Percentiles rank a stretch among this genome's conserved stretches.
These are phyloP conservation scores for Botryotinia globosa DNA, from an alignment of 2,329 filamentous ascomycete genomes.

Conservation along the genomic window DNA sequence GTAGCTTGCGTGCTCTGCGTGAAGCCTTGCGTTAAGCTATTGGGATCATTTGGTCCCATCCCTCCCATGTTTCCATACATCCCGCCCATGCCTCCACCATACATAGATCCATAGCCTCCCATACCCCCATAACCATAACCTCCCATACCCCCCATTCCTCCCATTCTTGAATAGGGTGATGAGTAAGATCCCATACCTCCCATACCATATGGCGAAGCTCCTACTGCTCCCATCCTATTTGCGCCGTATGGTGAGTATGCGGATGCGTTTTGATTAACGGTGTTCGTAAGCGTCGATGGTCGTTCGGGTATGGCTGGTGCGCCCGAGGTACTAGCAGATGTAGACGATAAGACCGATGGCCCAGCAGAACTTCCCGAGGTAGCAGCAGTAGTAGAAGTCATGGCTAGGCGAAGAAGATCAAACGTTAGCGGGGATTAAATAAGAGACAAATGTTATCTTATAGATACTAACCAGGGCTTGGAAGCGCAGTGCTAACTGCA, in stretches of 20 bases:
- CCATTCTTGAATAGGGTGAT: constrained; percentile 34
- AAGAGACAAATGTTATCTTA: constrained; percentile 14
- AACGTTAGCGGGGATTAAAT: constrained; percentile 21
- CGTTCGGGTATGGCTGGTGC: constrained; percentile 74
- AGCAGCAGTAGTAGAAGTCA: constrained; percentile 34
- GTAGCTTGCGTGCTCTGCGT: constrained; percentile 93
- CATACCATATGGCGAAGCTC: constrained; percentile 36
- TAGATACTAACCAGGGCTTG: constrained; percentile 35
- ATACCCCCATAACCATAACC: constrained; percentile 41
- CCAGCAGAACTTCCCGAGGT: constrained; percentile 41
- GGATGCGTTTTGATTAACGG: constrained; percentile 85
- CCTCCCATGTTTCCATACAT: constrained; percentile 47
- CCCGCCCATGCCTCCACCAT: constrained; percentile 37
- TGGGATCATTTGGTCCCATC: constrained; percentile 77
- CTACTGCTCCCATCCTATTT: constrained; percentile 56
- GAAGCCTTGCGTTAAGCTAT: constrained; percentile 93
- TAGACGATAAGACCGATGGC: constrained; percentile 44
- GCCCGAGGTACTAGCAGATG: constrained; percentile 40
- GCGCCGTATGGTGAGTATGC: constrained; percentile 68
- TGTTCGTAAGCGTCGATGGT: constrained; percentile 71
- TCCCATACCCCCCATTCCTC: constrained; percentile 34
- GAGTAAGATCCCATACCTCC: constrained; percentile 44
- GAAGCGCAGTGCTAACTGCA: constrained; percentile 30
- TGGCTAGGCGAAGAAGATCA: constrained; percentile 32
- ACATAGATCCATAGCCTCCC: constrained; percentile 43